Evolutionary conservation across 805 yeast species (phyloP).

Genomic region (Pichia insulana): DNA sequence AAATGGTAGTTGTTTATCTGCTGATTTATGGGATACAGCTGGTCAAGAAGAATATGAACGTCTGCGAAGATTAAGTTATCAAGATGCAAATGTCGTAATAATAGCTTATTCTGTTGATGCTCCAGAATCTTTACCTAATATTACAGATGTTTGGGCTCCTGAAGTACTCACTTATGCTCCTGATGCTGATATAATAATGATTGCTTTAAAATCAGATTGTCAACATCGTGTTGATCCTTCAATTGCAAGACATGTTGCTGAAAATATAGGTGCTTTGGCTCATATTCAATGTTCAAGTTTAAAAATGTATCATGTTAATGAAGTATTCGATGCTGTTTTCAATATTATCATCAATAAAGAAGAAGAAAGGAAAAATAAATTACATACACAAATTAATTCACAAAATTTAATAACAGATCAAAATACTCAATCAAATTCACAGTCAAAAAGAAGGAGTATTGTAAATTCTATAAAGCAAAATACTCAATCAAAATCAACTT

Average conservation of each 20-base stretch:
- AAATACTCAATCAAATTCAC: neutral
- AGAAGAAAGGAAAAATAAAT: constrained; percentile 4
- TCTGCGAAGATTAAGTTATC: constrained; percentile 78
- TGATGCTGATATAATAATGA: constrained; percentile 63
- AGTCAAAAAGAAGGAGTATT: neutral
- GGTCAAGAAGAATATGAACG: constrained; percentile 91
- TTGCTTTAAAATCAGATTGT: constrained; percentile 78
- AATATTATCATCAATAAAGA: constrained; percentile 25
- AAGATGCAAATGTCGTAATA: constrained; percentile 67
- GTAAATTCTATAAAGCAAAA: neutral
- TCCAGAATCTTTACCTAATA: constrained; percentile 56
- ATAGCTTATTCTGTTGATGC: constrained; percentile 69
- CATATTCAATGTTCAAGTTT: constrained; percentile 79
- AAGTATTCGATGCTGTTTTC: constrained; percentile 51
- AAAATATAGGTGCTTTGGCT: constrained; percentile 54
- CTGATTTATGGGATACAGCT: constrained; percentile 93
- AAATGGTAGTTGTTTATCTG: constrained; percentile 74
- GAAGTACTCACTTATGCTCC: constrained; percentile 81
- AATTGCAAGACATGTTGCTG: constrained; percentile 22
- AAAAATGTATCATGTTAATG: constrained; percentile 52
- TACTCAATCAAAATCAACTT: too few species aligned
- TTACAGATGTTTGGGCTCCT: constrained; percentile 78
- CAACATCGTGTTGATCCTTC: constrained; percentile 27
- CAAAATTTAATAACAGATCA: neutral
- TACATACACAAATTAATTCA: neutral